Percentiles rank a stretch among this genome's conserved stretches.
These are phyloP conservation scores for Cymbidium sinense DNA, from an alignment of 106 monocot species.

Conservation along the genomic window DNA sequence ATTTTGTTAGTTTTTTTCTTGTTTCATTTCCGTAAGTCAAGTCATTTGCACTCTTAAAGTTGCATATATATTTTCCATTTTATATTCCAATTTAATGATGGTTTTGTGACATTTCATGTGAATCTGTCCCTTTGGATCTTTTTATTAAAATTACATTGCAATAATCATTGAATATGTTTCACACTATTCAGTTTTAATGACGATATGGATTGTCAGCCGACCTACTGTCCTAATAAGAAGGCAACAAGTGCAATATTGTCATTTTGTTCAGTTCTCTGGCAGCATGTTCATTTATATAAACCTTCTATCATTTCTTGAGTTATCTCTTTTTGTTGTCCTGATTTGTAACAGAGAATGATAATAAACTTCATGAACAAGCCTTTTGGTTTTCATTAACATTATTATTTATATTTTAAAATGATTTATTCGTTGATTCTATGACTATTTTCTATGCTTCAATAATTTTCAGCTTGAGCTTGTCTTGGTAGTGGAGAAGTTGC, in stretches of 20 bases:
- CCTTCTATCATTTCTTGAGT: not conserved
- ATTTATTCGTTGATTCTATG: not conserved
- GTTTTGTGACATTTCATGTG: not conserved
- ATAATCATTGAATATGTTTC: not conserved
- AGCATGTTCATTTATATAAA: not conserved
- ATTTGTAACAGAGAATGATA: slow-evolving; percentile 6
- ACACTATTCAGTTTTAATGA: not conserved
- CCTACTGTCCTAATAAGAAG: not conserved
- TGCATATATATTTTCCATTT: not conserved
- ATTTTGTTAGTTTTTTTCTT: not conserved
- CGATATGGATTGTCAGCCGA: not conserved
- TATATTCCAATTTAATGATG: not conserved
- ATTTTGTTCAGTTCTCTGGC: not conserved
- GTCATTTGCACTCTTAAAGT: not conserved
- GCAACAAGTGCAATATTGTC: not conserved
- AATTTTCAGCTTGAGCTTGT: slow-evolving; percentile 93
- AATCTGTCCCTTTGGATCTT: slow-evolving; percentile 1
- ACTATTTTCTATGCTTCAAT: not conserved
- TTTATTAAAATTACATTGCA: not conserved
- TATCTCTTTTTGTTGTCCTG: not conserved
- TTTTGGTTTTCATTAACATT: not conserved
- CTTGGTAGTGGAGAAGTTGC: slow-evolving; percentile 87
- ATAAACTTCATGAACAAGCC: not conserved
- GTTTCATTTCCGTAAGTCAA: not conserved
- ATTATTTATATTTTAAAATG: not conserved